These are phyloP conservation scores for Tetrahymena thermophila DNA, from an alignment of 73 alveolate genomes.

Conservation along the genomic window DNA sequence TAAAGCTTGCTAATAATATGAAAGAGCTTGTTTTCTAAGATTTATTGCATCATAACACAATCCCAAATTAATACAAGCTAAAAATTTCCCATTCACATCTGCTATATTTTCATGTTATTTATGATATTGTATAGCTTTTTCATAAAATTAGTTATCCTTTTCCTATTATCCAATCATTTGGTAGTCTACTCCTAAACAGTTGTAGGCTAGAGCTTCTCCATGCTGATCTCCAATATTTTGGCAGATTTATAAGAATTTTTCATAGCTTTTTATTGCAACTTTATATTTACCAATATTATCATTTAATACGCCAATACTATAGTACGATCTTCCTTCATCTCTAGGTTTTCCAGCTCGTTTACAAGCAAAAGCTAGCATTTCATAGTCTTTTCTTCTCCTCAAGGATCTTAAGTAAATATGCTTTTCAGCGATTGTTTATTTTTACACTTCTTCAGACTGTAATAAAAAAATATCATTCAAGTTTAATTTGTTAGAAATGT, in stretches of 20 bases:
- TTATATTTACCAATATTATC: slow-evolving; percentile 71
- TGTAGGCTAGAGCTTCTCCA: slow-evolving; percentile 83
- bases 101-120: slow-evolving; percentile 37
- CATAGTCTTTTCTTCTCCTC: slow-evolving; percentile 75
- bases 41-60: slow-evolving; percentile 21
- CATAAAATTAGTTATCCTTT: slow-evolving; percentile 7
- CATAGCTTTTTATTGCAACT: slow-evolving; percentile 66
- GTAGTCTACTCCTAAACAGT: slow-evolving; percentile 84
- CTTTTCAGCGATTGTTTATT: slow-evolving; percentile 40
- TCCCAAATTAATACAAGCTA: slow-evolving; percentile 39
- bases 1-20: slow-evolving; percentile 20
- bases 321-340: slow-evolving; percentile 91
- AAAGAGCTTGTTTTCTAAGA: slow-evolving; percentile 4
- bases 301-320: slow-evolving; percentile 74
- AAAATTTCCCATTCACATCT: slow-evolving; percentile 37
- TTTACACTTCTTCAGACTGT: slow-evolving; percentile 5
- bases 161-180: slow-evolving; percentile 51
- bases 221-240: slow-evolving; percentile 70
- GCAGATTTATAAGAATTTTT: slow-evolving; percentile 67
- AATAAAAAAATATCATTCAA: not conserved
- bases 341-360: slow-evolving; percentile 83
- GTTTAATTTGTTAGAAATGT: not conserved
- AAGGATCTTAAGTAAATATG: slow-evolving; percentile 56
- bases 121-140: slow-evolving; percentile 32
- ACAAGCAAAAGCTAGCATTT: slow-evolving; percentile 82